phyloP scores from a whole-genome alignment of 2,329 filamentous ascomycete genomes.

The Metarhizium anisopliae region DNA sequence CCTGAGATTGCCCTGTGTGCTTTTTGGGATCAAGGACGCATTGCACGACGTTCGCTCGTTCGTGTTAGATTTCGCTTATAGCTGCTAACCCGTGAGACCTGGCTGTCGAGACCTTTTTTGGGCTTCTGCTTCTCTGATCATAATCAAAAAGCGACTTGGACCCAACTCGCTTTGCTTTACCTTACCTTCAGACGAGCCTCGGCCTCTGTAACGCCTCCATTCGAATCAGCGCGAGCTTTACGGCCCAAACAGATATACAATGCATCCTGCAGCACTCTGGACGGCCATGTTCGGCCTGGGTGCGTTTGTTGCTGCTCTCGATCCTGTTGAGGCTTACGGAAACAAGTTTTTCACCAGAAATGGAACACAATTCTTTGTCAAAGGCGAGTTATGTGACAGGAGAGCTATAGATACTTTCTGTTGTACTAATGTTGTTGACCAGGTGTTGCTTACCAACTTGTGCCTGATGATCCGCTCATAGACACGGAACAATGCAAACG shows the following conservation, averaged over 20 bases:
- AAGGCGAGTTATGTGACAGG: conserved; percentile 45
- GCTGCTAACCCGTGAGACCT: background rate
- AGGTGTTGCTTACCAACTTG: conserved; percentile 67
- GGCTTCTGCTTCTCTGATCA: background rate
- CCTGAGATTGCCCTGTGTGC: background rate
- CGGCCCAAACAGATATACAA: conserved; percentile 11
- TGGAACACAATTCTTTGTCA: conserved; percentile 76
- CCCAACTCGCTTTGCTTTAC: background rate
- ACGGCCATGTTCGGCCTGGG: conserved; percentile 25
- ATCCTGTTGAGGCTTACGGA: conserved; percentile 49
- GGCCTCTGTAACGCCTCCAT: background rate
- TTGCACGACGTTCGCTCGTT: background rate
- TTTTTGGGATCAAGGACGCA: conserved; percentile 2
- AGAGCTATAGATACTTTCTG: background rate
- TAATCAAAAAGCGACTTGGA: background rate
- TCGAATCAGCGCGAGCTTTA: background rate
- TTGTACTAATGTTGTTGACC: conserved; percentile 3
- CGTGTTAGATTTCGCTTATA: background rate
- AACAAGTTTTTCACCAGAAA: conserved; percentile 80
- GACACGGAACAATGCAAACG: conserved; percentile 66
- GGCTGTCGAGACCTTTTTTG: background rate
- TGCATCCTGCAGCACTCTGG: conserved; percentile 28
- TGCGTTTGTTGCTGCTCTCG: conserved; percentile 29
- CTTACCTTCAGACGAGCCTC: background rate
- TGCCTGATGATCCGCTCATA: conserved; percentile 62